Conservation (phyloP, 2,329 filamentous ascomycete species). For the Thelonectria olida region DNA sequence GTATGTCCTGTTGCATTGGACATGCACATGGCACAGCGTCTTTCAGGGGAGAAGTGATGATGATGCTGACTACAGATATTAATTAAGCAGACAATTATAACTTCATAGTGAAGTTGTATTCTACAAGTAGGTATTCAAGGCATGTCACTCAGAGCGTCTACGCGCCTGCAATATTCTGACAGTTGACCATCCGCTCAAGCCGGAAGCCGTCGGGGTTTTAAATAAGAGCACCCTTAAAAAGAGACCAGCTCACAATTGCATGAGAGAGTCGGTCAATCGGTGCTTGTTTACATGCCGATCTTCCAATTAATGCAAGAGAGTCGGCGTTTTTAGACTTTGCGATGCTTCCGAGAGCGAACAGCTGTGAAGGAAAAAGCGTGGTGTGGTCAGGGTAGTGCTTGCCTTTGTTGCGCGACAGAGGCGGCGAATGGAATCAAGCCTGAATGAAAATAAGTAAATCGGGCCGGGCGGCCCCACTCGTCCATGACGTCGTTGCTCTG, state of each 20-base stretch:
- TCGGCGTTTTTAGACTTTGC: background rate
- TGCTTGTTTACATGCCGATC: background rate
- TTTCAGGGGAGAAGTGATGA: too few relatives aligned
- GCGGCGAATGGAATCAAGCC: background rate
- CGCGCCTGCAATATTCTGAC: background rate
- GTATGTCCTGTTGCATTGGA: too few relatives aligned
- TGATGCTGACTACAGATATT: too few relatives aligned
- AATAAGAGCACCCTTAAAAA: background rate
- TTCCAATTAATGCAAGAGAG: background rate
- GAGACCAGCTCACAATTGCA: background rate
- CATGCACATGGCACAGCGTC: too few relatives aligned
- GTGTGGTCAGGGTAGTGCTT: too few relatives aligned
- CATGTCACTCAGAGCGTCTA: background rate
- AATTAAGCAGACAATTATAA: too few relatives aligned
- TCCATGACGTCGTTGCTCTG: constrained; percentile 11
- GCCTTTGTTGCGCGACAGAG: background rate
- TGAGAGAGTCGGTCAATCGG: background rate
- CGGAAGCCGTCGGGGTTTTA: background rate
- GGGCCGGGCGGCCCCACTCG: constrained; percentile 10
- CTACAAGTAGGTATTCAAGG: background rate
- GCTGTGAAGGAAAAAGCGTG: too few relatives aligned
- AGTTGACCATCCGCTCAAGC: background rate
- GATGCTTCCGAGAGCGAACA: background rate
- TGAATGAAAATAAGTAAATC: constrained; percentile 1
- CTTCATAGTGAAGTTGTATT: background rate